A percentile compares a stretch with the other conserved stretches of the same genome.
These are phyloP conservation scores for Leptosphaerulina australis DNA, from an alignment of 2,329 filamentous ascomycete species.

Conservation along the genomic window DNA sequence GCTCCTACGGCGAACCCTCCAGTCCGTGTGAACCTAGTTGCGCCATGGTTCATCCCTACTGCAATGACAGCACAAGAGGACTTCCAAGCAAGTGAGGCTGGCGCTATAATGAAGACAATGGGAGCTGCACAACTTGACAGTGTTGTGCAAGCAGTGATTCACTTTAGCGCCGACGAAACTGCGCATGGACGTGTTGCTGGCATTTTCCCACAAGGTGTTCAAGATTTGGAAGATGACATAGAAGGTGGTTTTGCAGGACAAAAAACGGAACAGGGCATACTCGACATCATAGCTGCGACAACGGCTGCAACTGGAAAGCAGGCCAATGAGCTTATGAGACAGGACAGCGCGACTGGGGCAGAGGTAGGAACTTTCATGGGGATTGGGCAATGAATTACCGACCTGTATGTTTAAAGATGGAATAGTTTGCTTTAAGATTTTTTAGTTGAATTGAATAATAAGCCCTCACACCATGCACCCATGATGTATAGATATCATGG, in stretches of 20 bases:
- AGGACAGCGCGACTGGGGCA: slow-evolving; percentile 7
- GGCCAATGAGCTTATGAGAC: not conserved
- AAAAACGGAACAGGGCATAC: slow-evolving; percentile 3
- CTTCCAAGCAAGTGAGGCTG: slow-evolving; percentile 20
- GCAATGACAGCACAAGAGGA: slow-evolving; percentile 22
- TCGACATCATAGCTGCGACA: slow-evolving; percentile 3
- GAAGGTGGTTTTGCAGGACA: slow-evolving; percentile 21
- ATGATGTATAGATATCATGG: too few species aligned
- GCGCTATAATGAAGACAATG: slow-evolving; percentile 16
- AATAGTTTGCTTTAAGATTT: too few species aligned
- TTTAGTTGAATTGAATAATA: too few species aligned
- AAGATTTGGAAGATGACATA: slow-evolving; percentile 31
- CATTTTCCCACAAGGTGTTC: slow-evolving; percentile 24
- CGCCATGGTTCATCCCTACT: slow-evolving; percentile 38
- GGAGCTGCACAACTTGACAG: slow-evolving; percentile 30
- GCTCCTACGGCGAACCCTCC: slow-evolving; percentile 15
- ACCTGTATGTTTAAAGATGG: too few species aligned
- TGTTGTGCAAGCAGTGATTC: slow-evolving; percentile 28
- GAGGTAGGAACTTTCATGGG: slow-evolving; percentile 3
- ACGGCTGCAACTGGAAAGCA: not conserved
- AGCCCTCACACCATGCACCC: too few species aligned
- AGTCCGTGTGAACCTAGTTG: slow-evolving; percentile 35
- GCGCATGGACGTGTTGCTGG: slow-evolving; percentile 27
- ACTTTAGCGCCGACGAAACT: slow-evolving; percentile 22
- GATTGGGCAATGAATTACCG: not conserved